These are phyloP conservation scores for Trichoderma lentiforme DNA, from an alignment of 2,329 filamentous ascomycete species.

Conservation along the genomic window DNA sequence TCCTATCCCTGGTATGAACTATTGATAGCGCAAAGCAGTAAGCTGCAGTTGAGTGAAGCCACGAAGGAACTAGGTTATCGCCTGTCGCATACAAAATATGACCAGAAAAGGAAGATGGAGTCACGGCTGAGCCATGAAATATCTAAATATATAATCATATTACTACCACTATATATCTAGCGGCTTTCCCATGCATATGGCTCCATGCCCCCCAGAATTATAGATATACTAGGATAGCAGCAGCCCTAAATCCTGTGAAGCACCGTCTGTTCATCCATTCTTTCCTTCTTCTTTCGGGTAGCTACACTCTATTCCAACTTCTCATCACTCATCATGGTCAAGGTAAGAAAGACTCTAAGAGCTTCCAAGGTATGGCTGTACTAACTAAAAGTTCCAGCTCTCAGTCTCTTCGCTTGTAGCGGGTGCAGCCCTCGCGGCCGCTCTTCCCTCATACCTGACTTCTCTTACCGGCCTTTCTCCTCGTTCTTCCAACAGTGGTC, in stretches of 20 bases:
- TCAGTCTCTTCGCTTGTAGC: not conserved
- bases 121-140: not conserved
- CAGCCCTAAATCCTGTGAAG: not conserved
- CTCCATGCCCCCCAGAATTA: constrained; percentile 1
- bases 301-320: not conserved
- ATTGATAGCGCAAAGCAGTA: constrained; percentile 4
- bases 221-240: not conserved
- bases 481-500: not conserved
- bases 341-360: not conserved
- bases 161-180: constrained; percentile 7
- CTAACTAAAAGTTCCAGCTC: not conserved
- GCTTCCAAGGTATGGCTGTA: not conserved
- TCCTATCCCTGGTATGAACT: not conserved
- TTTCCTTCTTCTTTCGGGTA: not conserved
- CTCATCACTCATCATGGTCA: not conserved
- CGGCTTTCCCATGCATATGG: not conserved
- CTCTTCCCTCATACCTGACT: not conserved
- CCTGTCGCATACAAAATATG: not conserved
- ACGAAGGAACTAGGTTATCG: not conserved
- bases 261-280: not conserved
- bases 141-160: constrained; percentile 8
- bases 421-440: not conserved
- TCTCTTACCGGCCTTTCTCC: not conserved
- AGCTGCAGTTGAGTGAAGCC: not conserved
- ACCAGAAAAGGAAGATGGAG: not conserved